Evolutionary conservation across 2,329 filamentous ascomycete species (phyloP).

Genomic region (Claviceps citrina): DNA sequence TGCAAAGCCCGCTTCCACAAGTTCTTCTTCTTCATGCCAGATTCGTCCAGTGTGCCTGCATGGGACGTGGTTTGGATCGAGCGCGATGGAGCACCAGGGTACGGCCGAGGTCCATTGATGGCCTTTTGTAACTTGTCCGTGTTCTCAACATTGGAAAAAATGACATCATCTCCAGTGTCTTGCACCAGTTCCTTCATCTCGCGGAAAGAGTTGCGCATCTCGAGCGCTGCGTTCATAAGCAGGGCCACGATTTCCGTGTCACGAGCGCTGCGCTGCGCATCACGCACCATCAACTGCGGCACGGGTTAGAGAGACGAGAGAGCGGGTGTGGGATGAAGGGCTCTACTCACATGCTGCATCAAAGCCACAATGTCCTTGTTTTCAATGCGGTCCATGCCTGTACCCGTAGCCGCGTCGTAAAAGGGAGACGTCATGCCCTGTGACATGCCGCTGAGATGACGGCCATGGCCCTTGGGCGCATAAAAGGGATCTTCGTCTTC

Average conservation of each 20-base stretch:
- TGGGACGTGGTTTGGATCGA: constrained; percentile 42
- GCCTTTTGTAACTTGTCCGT: constrained; percentile 74
- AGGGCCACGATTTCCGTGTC: constrained; percentile 95
- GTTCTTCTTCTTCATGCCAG: constrained; percentile 68
- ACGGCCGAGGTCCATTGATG: constrained; percentile 73
- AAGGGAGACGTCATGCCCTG: constrained; percentile 81
- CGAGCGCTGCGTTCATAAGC: constrained; percentile 79
- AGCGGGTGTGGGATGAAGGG: neutral
- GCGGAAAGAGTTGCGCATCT: constrained; percentile 94
- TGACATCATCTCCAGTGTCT: constrained; percentile 67
- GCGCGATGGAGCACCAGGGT: constrained; percentile 50
- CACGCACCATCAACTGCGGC: constrained; percentile 72
- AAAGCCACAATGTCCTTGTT: constrained; percentile 92
- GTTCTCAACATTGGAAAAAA: constrained; percentile 76
- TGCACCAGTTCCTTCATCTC: constrained; percentile 87
- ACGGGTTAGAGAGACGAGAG: constrained; percentile 8
- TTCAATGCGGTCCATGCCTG: constrained; percentile 79
- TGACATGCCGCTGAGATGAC: constrained; percentile 75
- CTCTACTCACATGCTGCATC: constrained; percentile 71
- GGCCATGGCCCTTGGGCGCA: constrained; percentile 37
- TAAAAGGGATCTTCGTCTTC: constrained; percentile 51
- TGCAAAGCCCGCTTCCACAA: constrained; percentile 91
- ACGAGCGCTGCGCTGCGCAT: constrained; percentile 87
- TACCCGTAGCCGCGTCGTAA: constrained; percentile 78
- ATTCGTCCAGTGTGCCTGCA: constrained; percentile 38